phyloP scores from a whole-genome alignment of 257 asterid species.

The Petunia axillaris region DNA sequence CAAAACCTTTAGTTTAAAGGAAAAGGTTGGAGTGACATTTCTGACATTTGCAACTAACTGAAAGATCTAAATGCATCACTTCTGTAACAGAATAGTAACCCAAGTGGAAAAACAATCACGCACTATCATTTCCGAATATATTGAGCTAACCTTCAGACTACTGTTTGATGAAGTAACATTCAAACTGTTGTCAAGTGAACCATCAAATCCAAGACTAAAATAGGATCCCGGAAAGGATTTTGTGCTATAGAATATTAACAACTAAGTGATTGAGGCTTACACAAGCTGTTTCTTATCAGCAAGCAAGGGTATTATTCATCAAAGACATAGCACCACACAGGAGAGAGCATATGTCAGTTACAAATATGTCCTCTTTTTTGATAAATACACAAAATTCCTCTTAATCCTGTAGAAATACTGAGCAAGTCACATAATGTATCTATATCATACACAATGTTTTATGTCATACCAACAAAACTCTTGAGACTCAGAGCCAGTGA shows the following conservation, averaged over 20 bases:
- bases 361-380: not conserved
- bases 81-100: slow-evolving; percentile 1
- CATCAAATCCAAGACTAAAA: slow-evolving; percentile 11
- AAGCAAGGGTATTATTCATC: not conserved
- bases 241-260: not conserved
- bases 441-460: not conserved
- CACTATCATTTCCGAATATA: not conserved
- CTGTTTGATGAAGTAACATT: not conserved
- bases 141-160: not conserved
- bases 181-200: not conserved
- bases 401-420: not conserved
- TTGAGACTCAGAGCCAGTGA: not conserved
- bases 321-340: not conserved
- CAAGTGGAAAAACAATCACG: slow-evolving; percentile 3
- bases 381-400: not conserved
- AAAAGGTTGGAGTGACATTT: slow-evolving; percentile 4
- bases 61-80: slow-evolving; percentile 16
- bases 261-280: not conserved
- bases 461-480: not conserved
- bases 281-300: not conserved
- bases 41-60: slow-evolving; percentile 17
- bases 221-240: not conserved
- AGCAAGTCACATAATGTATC: not conserved
- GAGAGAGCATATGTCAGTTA: not conserved
- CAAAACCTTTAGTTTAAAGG: not conserved